Conservation (phyloP, 768 basidiomycete species). For the Trametes cinnabarina region DNA sequence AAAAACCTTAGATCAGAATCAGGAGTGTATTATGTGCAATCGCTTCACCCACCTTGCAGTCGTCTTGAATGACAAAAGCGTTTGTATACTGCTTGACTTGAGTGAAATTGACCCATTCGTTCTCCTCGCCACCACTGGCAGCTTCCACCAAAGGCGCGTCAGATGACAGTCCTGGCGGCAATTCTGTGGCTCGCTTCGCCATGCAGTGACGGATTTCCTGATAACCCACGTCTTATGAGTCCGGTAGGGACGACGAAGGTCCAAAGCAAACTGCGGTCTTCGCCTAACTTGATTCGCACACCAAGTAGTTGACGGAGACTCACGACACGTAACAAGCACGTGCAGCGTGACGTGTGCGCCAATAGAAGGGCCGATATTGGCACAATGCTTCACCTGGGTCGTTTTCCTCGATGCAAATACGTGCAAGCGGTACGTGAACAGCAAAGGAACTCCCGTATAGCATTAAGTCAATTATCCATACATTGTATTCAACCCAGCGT, state of each 20-base stretch:
- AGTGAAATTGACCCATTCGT: conserved; percentile 47
- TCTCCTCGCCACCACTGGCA: conserved; percentile 2
- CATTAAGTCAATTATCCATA: no score
- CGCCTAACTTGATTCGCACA: not conserved
- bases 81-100: conserved; percentile 60
- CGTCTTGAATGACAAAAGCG: conserved; percentile 56
- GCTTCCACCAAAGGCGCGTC: conserved; percentile 3
- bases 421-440: no score
- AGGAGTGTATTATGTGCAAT: no score
- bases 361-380: not conserved
- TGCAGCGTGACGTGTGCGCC: conserved; percentile 8
- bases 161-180: conserved; percentile 12
- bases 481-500: no score
- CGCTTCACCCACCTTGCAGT: conserved; percentile 30
- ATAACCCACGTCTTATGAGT: no score
- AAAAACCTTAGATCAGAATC: no score
- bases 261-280: no score
- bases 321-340: conserved; percentile 13
- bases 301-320: not conserved
- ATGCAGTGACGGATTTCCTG: no score
- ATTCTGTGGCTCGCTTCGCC: not conserved
- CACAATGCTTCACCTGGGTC: no score
- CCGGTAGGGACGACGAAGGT: no score
- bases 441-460: no score
- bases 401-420: no score